Evolutionary conservation across 2,329 filamentous ascomycete genomes (phyloP).

Genomic region (Phyllosticta paracitricarpa): DNA sequence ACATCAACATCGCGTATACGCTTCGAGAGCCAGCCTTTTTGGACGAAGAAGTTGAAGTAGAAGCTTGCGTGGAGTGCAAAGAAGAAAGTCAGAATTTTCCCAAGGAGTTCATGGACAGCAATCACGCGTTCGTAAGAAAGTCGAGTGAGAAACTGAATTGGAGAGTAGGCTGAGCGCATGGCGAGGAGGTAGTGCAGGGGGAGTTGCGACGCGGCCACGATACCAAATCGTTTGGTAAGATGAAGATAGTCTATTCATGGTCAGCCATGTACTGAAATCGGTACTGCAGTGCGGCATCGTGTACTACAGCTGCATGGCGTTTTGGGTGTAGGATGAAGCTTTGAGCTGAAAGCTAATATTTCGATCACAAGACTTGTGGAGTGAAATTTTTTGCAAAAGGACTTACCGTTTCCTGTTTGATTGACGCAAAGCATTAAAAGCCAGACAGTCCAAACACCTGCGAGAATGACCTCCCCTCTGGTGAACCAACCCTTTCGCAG

Average conservation of each 20-base stretch:
- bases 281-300: neutral
- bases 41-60: slow-evolving; percentile 49
- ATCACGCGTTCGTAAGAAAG: slow-evolving; percentile 39
- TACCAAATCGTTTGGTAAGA: slow-evolving; percentile 52
- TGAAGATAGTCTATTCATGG: slow-evolving; percentile 48
- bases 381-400: neutral
- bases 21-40: slow-evolving; percentile 39
- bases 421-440: slow-evolving; percentile 40
- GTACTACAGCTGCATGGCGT: neutral
- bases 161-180: slow-evolving; percentile 40
- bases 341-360: neutral
- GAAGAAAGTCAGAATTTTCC: slow-evolving; percentile 43
- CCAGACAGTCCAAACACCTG: slow-evolving; percentile 42
- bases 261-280: neutral
- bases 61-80: slow-evolving; percentile 43
- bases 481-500: slow-evolving; percentile 38
- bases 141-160: slow-evolving; percentile 42
- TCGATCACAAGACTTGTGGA: too few relatives aligned
- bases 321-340: too few relatives aligned
- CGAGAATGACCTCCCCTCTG: slow-evolving; percentile 40
- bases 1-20: slow-evolving; percentile 49
- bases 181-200: slow-evolving; percentile 51
- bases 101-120: slow-evolving; percentile 49
- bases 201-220: slow-evolving; percentile 47
- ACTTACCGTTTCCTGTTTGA: slow-evolving; percentile 45